Base-by-base conservation (phyloP, 176 grass and related monocot species). In the Chrysopogon serrulatus region DNA sequence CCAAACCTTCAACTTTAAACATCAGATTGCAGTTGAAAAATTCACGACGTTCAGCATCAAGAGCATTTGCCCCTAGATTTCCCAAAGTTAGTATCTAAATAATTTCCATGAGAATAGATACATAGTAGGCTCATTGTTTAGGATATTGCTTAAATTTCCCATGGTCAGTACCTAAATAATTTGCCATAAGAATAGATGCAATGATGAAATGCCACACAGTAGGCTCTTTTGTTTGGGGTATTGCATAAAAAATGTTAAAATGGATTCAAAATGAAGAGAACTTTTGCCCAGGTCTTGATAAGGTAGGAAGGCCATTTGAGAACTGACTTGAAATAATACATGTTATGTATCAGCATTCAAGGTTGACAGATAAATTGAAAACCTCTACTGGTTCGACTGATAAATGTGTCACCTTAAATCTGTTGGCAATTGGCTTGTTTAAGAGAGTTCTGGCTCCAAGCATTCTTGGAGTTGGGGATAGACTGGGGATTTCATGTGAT, bases 61-160 rank as follows among this genome's bases (percentile, higher is more conserved):
- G 96, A 87, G 89, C 93, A 76, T 98, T 98, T 90, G 84, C 87
- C 45, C 87, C 93, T 85, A 83, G 91, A 90, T 98, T 93, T 74
- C 96, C 92, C 15, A 98, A 95, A 93, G 95, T 98, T 49, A 86
- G 85, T 79, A 63, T 47, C 80, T 71, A 51, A 73, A 82, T 54
- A 74, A 80, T 56, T 73, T 73, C 19, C 21, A 23, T 72, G 74
- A 42, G 10, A 83, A 79, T 72, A 78, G n/a, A 36, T 71, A 49
- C 31, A 48, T 65, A 51, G 42, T 65, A 28, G 41, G 28, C 35
- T 71, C 33, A 48, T 82, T 36, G 18, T 72, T 41, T 41, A 69
- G 41, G 35, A 1, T 40, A 36, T 67, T 37, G 16, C 32, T 9
- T 67, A 35, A n/a, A 82, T 95, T 92, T 73, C 92, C 90, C 14